phyloP scores from a whole-genome alignment of 805 yeast genomes.

The Torulaspora gathmanii region DNA sequence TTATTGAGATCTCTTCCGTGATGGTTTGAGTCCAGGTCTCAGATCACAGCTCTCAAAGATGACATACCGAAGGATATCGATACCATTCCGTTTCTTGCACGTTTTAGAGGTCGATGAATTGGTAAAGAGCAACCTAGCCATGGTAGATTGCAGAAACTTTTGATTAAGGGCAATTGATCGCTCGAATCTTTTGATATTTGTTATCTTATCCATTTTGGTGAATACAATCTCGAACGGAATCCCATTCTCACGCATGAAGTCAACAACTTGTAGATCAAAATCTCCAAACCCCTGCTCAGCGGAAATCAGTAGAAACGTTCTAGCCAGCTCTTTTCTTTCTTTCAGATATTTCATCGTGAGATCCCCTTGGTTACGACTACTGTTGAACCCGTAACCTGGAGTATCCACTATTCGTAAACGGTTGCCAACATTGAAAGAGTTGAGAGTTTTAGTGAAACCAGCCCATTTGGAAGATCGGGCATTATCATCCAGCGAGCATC shows the following conservation, averaged over 20 bases:
- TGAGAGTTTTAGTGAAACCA: constrained; percentile 58
- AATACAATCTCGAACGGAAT: constrained; percentile 68
- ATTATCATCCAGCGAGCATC: constrained; percentile 32
- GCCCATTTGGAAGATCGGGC: constrained; percentile 55
- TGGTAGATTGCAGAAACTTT: constrained; percentile 40
- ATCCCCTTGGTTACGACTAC: constrained; percentile 62
- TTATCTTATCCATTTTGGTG: constrained; percentile 67
- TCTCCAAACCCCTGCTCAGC: constrained; percentile 54
- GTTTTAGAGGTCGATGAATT: constrained; percentile 43
- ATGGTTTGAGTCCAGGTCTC: constrained; percentile 9
- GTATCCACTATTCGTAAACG: constrained; percentile 68
- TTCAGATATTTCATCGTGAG: constrained; percentile 59
- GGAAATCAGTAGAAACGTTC: constrained; percentile 59
- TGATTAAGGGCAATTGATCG: constrained; percentile 38
- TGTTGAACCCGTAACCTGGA: constrained; percentile 85
- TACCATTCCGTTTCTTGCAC: constrained; percentile 45
- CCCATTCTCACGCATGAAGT: constrained; percentile 49
- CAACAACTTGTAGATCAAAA: constrained; percentile 52
- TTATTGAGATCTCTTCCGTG: constrained; percentile 21
- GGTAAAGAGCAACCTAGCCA: constrained; percentile 45
- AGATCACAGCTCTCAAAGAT: constrained; percentile 53
- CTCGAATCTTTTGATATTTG: constrained; percentile 38
- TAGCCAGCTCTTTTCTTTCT: constrained; percentile 48
- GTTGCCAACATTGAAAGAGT: constrained; percentile 64
- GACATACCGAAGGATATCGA: constrained; percentile 46